Base-by-base conservation (phyloP, 1,139 yeast species). In the Candida sp. region DNA sequence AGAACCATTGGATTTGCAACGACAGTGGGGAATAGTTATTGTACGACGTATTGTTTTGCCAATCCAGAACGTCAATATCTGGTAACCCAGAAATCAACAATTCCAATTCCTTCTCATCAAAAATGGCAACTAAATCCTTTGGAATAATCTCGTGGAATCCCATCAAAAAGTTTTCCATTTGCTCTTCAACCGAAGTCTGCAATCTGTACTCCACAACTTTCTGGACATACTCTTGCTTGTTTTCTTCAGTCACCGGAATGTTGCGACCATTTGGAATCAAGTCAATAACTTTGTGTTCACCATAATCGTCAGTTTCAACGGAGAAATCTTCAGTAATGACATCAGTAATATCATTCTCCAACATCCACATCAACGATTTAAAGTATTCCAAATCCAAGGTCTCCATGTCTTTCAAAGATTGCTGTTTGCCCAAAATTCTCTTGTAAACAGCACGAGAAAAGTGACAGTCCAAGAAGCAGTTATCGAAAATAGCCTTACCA, bases 361-460 rank as follows among this genome's bases (percentile, higher is more conserved):
- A 75, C 90, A 96, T 96, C 99, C 99, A 96, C 63, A 88, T 81
- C 62, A 96, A 73, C 2, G 97, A 90, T 68, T 93, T 93, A 73
- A 88, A 92, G 66, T 94, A 96, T 56, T 92, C 98, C 53, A 92
- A 78, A 68, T 96, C 99, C 57, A 96, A 76, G 0, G 96, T 89
- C 67, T 94, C 99, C 94, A 96, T 89, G 64, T 96, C 99, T 61
- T 90, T 91, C 60, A 96, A 78, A 0, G 96, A 83, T 5, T 93
- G 97, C 0, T 89, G 81, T 54, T 87, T 82, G 4, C 96, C 92
- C 49, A 96, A 77, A 49, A 96, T 84, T 58, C 88, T 78, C 71
- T 94, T 94, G 74, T 94, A 96, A 34, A 96, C 97, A 7, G 97
- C 97, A 56, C 99, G 81, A 56, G 96, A 90, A 70, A 96, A 96